phyloP scores from a whole-genome alignment of 2,329 filamentous ascomycete genomes.

The Helminthosporium solani region DNA sequence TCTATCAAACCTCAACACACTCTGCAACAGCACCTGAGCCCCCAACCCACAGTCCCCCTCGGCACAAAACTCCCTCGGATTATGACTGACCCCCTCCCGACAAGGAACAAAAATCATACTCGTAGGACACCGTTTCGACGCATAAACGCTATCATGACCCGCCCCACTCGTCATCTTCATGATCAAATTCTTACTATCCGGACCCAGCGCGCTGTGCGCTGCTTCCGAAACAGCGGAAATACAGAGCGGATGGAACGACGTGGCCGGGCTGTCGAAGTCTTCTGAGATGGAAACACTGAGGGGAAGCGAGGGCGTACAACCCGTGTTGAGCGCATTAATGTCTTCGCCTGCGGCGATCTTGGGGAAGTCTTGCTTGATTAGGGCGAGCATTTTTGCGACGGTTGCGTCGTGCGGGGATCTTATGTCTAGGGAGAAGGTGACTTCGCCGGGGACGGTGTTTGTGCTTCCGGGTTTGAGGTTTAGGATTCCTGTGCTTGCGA shows the following conservation, averaged over 20 bases:
- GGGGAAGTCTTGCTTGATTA: constrained; percentile 59
- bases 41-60: constrained; percentile 50
- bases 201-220: constrained; percentile 59
- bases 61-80: constrained; percentile 48
- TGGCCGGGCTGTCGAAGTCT: constrained; percentile 59
- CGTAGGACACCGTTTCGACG: constrained; percentile 47
- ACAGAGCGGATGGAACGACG: constrained; percentile 67
- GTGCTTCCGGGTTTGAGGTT: constrained; percentile 66
- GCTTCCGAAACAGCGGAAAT: constrained; percentile 64
- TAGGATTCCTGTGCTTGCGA: constrained; percentile 71
- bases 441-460: constrained; percentile 70
- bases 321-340: constrained; percentile 48
- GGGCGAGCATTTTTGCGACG: constrained; percentile 59
- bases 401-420: constrained; percentile 59
- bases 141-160: constrained; percentile 60
- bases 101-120: constrained; percentile 53
- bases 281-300: constrained; percentile 60
- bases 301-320: constrained; percentile 50
- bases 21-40: constrained; percentile 52
- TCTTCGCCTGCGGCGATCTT: constrained; percentile 60
- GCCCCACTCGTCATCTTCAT: constrained; percentile 63
- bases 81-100: constrained; percentile 51
- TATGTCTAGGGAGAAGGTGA: constrained; percentile 69
- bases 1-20: constrained; percentile 52
- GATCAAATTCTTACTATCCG: constrained; percentile 52